These are phyloP conservation scores for Talaromyces verruculosus DNA, from an alignment of 2,329 filamentous ascomycete genomes.

Conservation along the genomic window DNA sequence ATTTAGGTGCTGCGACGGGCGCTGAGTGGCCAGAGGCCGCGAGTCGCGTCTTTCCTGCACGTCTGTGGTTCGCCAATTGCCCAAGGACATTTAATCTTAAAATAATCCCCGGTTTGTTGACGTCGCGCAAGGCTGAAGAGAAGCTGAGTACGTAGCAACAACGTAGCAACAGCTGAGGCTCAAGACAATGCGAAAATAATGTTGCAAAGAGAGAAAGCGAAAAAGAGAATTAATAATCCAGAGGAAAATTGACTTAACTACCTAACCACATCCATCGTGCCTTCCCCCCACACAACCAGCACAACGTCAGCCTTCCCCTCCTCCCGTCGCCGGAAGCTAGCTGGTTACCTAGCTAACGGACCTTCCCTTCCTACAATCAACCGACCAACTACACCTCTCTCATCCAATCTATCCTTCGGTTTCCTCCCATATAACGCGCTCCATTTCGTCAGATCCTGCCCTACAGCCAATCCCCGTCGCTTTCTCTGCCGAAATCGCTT, in stretches of 20 bases:
- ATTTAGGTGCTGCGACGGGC: neutral
- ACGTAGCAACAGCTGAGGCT: neutral
- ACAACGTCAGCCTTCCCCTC: conserved; percentile 3
- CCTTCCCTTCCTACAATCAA: neutral
- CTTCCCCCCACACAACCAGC: neutral
- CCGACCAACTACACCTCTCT: neutral
- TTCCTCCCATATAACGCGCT: conserved; percentile 7
- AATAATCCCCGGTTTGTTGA: conserved; percentile 17
- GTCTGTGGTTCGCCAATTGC: conserved; percentile 43
- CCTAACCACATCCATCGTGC: neutral
- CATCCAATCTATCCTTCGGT: neutral
- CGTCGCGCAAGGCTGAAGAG: conserved; percentile 9
- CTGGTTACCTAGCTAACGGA: neutral
- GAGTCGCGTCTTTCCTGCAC: conserved; percentile 11
- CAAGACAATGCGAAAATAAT: neutral
- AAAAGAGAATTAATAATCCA: neutral
- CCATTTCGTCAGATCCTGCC: conserved; percentile 7
- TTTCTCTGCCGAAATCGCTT: conserved; percentile 5
- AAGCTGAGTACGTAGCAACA: neutral
- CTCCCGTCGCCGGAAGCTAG: conserved; percentile 9
- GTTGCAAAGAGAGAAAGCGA: neutral
- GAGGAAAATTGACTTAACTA: neutral
- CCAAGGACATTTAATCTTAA: conserved; percentile 3
- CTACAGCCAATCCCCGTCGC: conserved; percentile 14
- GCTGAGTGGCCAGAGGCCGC: conserved; percentile 1